A percentile compares a stretch with the other conserved stretches of the same genome.
These are phyloP conservation scores for Kwoniella dendrophila DNA, from an alignment of 768 basidiomycete genomes.

Conservation along the genomic window DNA sequence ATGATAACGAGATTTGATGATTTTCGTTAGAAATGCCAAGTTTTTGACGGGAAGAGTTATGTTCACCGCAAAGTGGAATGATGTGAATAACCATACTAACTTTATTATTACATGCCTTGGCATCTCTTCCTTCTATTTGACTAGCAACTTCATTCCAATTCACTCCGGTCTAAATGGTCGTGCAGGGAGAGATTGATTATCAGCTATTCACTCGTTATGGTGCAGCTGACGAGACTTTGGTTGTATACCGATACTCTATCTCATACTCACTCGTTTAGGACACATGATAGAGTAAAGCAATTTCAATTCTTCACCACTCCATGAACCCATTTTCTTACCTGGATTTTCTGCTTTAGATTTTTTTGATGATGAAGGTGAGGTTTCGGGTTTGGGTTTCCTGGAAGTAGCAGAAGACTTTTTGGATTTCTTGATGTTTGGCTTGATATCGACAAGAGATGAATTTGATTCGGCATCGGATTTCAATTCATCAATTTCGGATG, in stretches of 20 bases:
- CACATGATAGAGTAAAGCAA: conserved; percentile 34
- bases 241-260: no score
- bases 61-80: neutral
- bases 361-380: neutral
- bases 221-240: no score
- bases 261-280: conserved; percentile 35
- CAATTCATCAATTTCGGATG: neutral
- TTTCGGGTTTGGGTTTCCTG: conserved; percentile 2
- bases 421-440: no score
- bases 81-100: conserved; percentile 5
- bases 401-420: no score
- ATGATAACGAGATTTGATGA: no score
- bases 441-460: neutral
- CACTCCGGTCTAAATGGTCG: conserved; percentile 24
- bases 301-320: conserved; percentile 35
- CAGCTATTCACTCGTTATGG: no score
- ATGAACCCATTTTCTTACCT: conserved; percentile 31
- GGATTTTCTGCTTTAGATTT: no score
- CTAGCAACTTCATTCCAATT: conserved; percentile 32
- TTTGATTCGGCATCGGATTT: conserved; percentile 1
- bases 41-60: neutral
- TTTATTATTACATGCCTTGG: conserved; percentile 36
- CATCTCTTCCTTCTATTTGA: conserved; percentile 30
- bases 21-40: no score
- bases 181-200: neutral